Evolutionary conservation across 192 early-diverging fungal genomes (phyloP), one percentile per base, ranked within the genome.

Genomic region (Gigaspora rosea): DNA sequence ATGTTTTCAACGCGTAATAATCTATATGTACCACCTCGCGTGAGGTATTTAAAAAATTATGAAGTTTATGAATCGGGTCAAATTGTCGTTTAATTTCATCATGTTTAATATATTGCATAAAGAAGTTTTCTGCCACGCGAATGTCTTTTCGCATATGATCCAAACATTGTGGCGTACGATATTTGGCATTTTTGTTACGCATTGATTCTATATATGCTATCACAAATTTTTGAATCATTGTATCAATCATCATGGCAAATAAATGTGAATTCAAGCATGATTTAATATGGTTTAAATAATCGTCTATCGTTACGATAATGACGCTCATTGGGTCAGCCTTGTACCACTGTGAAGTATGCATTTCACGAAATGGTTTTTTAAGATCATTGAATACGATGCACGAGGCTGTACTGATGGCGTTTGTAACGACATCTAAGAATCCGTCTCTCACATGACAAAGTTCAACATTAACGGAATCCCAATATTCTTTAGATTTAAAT

Each of bases 331-430:
- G 77, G 54, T 94, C 91, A 41, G 92, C 90, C 56, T 96, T 90
- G 85, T 99, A 97, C 95, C 96, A 99, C 22, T 90, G 86, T 8
- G 86, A 69, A 18, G 93, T 92, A 79, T 95, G 94, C 12, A 99
- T 71, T 75, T 90, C 85, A 27, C 77, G 76, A 41, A 97, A 87
- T 0, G 27, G 27, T 27, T 92, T 91, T 16, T 86, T 84, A 32
- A 95, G 80, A 81, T 99, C 97, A 35, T 89, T 88, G 74, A 95
- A 92, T n/a, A 92, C 90, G 51, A 98, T 91, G 73, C 96, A 91
- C 36, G 94, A 82, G 51, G 98, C 80, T 36, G 94, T 86, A 71
- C 89, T 86, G 18, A 89, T 88, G 10, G 91, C 89, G 7, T 86
- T 86, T 12, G 92, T 92, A n/a, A 94, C 90, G 11, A 97, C 87